phyloP scores from a whole-genome alignment of 176 grass and related monocot genomes.

The Dendrocalamus sinicus region DNA sequence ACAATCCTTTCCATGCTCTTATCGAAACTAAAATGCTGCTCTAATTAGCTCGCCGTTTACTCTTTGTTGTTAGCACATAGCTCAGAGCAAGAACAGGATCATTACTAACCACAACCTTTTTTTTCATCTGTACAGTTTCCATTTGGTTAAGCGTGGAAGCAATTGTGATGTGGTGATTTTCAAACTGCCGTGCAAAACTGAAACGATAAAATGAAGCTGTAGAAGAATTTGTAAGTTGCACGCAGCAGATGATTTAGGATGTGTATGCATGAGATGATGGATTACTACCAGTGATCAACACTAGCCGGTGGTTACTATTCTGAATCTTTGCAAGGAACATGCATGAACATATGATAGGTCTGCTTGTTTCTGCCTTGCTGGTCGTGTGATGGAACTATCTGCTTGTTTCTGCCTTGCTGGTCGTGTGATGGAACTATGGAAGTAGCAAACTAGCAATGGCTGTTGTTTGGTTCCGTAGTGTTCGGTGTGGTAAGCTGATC shows the following conservation, averaged over 20 bases:
- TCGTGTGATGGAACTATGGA: neutral
- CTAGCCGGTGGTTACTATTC: neutral
- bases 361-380: neutral
- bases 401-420: neutral
- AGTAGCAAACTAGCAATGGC: neutral
- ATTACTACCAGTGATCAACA: neutral
- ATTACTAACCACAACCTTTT: neutral
- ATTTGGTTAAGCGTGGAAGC: neutral
- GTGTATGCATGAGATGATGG: neutral
- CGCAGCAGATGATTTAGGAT: neutral
- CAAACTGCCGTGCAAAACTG: neutral
- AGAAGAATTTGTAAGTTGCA: neutral
- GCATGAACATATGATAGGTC: neutral
- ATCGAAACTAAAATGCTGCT: neutral
- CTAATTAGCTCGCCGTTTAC: neutral
- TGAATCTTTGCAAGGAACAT: conserved; percentile 21
- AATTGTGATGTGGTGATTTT: neutral
- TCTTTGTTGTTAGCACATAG: neutral
- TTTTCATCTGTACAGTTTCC: conserved; percentile 6
- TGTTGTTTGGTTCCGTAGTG: neutral
- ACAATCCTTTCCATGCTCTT: conserved; percentile 6
- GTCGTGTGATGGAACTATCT: neutral
- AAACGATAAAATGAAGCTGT: neutral
- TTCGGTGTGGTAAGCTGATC: neutral
- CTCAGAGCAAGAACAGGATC: neutral